Base-by-base conservation (phyloP, 768 basidiomycete genomes). In the Leccinum boreale region DNA sequence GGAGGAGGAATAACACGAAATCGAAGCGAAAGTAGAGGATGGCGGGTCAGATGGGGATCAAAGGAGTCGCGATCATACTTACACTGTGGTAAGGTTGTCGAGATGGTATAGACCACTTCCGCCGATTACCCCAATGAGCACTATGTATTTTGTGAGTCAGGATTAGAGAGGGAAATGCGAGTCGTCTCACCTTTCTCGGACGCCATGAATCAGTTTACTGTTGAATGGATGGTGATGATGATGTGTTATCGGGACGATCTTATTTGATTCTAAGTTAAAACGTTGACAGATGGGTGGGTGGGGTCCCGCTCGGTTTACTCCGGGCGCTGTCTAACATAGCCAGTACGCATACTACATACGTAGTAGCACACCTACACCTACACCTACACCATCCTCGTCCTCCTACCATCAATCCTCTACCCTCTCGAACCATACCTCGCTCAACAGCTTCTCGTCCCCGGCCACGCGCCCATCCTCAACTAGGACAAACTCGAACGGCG, bases 41-140 rank as follows among this genome's bases (percentile, higher is more conserved):
- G 26, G n/a, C 5, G 12, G 33, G 5, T 44, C 19, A 6, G 35
- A 44, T 7, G 10, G 5, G 31, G 31, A 52, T 47, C 12, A 14
- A 23, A 35, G 9, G 29, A 14, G 31, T 31, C 31, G 31, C 31
- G 4, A 31, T 31, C 31, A 14, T 9, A 79, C 91, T 75, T 70
- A 94, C 94, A 95, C 79, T 61, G 89, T 81, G 12, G 88, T 91
- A 56, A 98, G 77, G 73, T 96, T 94, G 72, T 95, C 90, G 39
- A 98, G 81, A 70, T 95, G 86, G 77, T 98, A 98, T 26, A 98
- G 74, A 5, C 95, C 95, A 63, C 89, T 92, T 28, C 94, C 94
- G 19, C 94, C 94, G 58, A 96, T 95, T 52, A 95, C 88, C 36
- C 93, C 94, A 50, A 95, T 82, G 48, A 93, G 77, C 17, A 92